Conservation (phyloP, 2,329 filamentous ascomycete species). For the Penicillium janthinellum region DNA sequence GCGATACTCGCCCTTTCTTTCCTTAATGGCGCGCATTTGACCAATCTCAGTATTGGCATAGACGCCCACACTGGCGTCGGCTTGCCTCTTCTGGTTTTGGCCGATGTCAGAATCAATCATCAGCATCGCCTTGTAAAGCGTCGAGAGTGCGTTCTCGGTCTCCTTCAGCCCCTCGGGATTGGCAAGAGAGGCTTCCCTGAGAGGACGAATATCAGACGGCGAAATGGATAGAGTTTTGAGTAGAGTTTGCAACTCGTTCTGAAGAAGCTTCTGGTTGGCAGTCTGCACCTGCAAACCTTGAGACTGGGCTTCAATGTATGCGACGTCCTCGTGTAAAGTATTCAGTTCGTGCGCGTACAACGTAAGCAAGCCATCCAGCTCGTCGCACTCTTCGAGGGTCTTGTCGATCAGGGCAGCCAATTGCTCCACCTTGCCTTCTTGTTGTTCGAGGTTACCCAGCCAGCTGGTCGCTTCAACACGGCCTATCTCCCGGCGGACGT, state of each 20-base stretch:
- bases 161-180: slow-evolving; percentile 70
- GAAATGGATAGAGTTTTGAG: slow-evolving; percentile 90
- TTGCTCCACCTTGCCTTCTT: slow-evolving; percentile 85
- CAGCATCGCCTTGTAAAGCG: slow-evolving; percentile 86
- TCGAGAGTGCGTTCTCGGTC: slow-evolving; percentile 75
- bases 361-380: slow-evolving; percentile 90
- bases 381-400: slow-evolving; percentile 93
- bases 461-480: slow-evolving; percentile 91
- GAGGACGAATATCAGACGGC: slow-evolving; percentile 69
- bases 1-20: slow-evolving; percentile 89
- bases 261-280: slow-evolving; percentile 91
- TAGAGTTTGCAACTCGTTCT: slow-evolving; percentile 85
- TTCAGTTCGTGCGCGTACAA: slow-evolving; percentile 93
- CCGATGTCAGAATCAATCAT: slow-evolving; percentile 86
- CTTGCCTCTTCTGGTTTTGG: slow-evolving; percentile 53
- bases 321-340: slow-evolving; percentile 91
- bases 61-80: slow-evolving; percentile 54
- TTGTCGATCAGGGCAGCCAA: slow-evolving; percentile 85
- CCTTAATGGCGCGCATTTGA: slow-evolving; percentile 89
- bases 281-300: slow-evolving; percentile 97
- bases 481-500: slow-evolving; percentile 84
- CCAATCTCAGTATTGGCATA: slow-evolving; percentile 73
- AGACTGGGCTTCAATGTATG: slow-evolving; percentile 95
- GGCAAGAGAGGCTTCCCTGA: slow-evolving; percentile 74
- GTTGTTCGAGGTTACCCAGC: slow-evolving; percentile 79